Evolutionary conservation across 352 stramenopile species (phyloP), one percentile per base, ranked within the genome.

Genomic region (Phytophthora litchii): DNA sequence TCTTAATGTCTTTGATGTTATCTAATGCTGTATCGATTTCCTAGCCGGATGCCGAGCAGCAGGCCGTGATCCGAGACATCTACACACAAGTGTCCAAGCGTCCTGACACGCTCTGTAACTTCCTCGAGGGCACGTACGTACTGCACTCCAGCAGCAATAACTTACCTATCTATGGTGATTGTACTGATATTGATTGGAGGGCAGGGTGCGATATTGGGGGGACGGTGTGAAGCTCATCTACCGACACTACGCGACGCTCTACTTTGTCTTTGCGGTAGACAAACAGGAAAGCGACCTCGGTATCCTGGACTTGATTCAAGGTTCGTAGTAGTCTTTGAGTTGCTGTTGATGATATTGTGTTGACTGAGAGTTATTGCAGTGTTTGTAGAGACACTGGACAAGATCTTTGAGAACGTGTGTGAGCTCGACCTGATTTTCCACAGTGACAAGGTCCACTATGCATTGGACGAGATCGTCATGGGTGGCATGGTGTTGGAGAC

Each of bases 351-450:
- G 27, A 10, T 3, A 29, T 3, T 29, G 13, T 46, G 29, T n/a
- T 23, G 13, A 47, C n/a, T 20, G 14, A 20, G 10, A 54, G 9
- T 12, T 54, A 23, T 4, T 56, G 12, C 38, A 96, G 91, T 97
- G 21, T 97, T 98, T 51, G 94, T 98, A 13, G 94, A 98, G 67
- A 97, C 94, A 31, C 79, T 98, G 46, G 93, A 99, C 83, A 99
- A 99, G 77, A 98, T 97, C 70, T 99, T 99, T 74, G 97, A 99
- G 67, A 99, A 99, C 83, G 97, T 99, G 16, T 99, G 97, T 80
- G 97, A 99, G 80, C 83, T 99, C 42, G 97, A 99, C 67, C 83
- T 99, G 31, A 99, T 99, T 70, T 99, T 99, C 81, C 96, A 99
- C 81, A 98, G 92, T 40, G 97, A 99, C 89, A 97, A 97, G 61